These are phyloP conservation scores for Suhomyces bokatorum DNA, from an alignment of 1,139 yeast species.

Conservation along the genomic window DNA sequence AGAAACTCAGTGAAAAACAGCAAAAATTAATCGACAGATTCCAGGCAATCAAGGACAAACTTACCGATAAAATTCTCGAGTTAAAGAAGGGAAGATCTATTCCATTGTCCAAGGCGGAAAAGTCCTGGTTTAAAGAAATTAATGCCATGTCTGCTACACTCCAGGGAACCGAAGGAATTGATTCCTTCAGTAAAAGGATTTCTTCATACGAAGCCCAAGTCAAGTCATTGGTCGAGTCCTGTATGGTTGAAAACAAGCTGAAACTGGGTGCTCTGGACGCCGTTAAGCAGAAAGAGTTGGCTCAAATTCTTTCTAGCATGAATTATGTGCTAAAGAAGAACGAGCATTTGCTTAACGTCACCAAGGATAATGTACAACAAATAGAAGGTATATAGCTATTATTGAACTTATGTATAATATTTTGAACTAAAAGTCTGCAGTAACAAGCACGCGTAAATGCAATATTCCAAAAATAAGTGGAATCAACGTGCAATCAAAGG, in stretches of 20 bases:
- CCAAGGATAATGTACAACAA: background rate
- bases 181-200: slow-evolving; percentile 14
- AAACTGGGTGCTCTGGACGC: slow-evolving; percentile 2
- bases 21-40: slow-evolving; percentile 23
- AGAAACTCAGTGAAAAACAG: slow-evolving; percentile 27
- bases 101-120: slow-evolving; percentile 40
- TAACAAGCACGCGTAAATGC: no score
- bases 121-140: slow-evolving; percentile 40
- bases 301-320: slow-evolving; percentile 20
- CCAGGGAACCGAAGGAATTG: slow-evolving; percentile 2
- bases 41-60: slow-evolving; percentile 22
- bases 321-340: slow-evolving; percentile 22
- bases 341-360: background rate
- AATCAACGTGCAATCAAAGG: no score
- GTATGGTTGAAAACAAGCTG: background rate
- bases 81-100: slow-evolving; percentile 22
- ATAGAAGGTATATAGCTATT: background rate
- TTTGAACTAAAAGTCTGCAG: no score
- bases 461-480: no score
- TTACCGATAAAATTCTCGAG: slow-evolving; percentile 26
- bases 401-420: background rate
- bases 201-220: slow-evolving; percentile 21
- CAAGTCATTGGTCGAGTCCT: slow-evolving; percentile 8
- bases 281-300: slow-evolving; percentile 21
- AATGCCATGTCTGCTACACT: slow-evolving; percentile 22